Percentiles rank a stretch among this genome's conserved stretches.
These are phyloP conservation scores for Psilocybe tampanensis DNA, from an alignment of 768 basidiomycete species.

Conservation along the genomic window DNA sequence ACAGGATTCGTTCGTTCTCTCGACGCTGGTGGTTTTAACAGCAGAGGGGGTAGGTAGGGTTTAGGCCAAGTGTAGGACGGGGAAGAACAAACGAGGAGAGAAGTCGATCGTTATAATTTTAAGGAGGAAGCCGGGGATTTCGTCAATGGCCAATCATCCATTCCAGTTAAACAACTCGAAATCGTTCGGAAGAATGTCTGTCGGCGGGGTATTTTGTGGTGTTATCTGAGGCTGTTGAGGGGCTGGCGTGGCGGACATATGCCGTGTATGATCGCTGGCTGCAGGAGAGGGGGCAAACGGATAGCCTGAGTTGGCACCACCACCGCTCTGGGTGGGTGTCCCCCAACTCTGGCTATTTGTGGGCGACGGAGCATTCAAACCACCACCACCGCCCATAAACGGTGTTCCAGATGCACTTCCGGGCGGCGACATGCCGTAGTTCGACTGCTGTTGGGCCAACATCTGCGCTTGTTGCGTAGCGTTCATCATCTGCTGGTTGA, in stretches of 20 bases:
- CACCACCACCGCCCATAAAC: conserved; percentile 27
- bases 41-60: conserved; percentile 1
- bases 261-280: conserved; percentile 40
- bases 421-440: conserved; percentile 46
- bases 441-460: conserved; percentile 29
- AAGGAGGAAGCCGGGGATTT: background rate
- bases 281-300: conserved; percentile 42
- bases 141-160: conserved; percentile 30
- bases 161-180: conserved; percentile 66
- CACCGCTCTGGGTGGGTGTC: conserved; percentile 17
- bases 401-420: conserved; percentile 33
- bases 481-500: conserved; percentile 36
- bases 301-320: conserved; percentile 28
- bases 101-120: conserved; percentile 1
- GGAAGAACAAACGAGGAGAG: conserved; percentile 1
- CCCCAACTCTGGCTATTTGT: conserved; percentile 36
- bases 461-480: conserved; percentile 20
- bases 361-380: conserved; percentile 31
- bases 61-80: background rate
- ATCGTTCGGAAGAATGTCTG: conserved; percentile 47
- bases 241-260: conserved; percentile 54
- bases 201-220: conserved; percentile 41
- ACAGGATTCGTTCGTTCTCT: conserved; percentile 16
- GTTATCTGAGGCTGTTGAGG: conserved; percentile 40
- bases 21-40: conserved; percentile 9